A percentile compares a stretch with the other conserved stretches of the same genome.
Conservation (phyloP, 164 flowering plant genomes). For the Brasenia schreberi region DNA sequence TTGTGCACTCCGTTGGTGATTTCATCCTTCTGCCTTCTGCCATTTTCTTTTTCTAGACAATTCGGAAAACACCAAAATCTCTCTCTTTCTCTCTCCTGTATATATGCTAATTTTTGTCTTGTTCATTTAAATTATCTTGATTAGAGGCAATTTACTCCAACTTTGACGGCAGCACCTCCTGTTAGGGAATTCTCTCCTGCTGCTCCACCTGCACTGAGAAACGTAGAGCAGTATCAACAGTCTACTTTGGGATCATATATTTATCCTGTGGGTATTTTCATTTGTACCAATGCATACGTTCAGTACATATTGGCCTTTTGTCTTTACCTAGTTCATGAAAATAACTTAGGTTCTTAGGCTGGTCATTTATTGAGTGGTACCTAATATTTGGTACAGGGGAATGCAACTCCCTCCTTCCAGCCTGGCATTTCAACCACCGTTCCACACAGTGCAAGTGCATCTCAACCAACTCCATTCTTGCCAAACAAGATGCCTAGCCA, state of each 20-base stretch:
- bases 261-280: slow-evolving; percentile 51
- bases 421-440: slow-evolving; percentile 30
- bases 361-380: not conserved
- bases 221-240: slow-evolving; percentile 79
- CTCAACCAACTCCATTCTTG: slow-evolving; percentile 29
- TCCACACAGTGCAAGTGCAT: slow-evolving; percentile 28
- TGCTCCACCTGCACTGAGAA: slow-evolving; percentile 43
- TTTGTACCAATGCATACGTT: slow-evolving; percentile 1
- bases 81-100: not conserved
- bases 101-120: not conserved
- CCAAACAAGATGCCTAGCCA: slow-evolving; percentile 38
- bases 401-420: slow-evolving; percentile 31
- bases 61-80: not conserved
- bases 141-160: slow-evolving; percentile 19
- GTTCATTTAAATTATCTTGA: not conserved
- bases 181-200: slow-evolving; percentile 63
- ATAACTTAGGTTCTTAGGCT: not conserved
- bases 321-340: too few species aligned
- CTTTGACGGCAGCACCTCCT: slow-evolving; percentile 36
- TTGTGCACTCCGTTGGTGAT: too few species aligned
- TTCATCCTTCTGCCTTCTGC: too few species aligned
- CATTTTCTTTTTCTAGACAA: too few species aligned
- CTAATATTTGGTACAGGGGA: slow-evolving; percentile 26
- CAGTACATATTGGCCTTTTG: not conserved
- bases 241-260: slow-evolving; percentile 75